Evolutionary conservation across 306 rosid species (phyloP), one percentile per base, ranked within the genome.

Genomic region (Biancaea sappan): DNA sequence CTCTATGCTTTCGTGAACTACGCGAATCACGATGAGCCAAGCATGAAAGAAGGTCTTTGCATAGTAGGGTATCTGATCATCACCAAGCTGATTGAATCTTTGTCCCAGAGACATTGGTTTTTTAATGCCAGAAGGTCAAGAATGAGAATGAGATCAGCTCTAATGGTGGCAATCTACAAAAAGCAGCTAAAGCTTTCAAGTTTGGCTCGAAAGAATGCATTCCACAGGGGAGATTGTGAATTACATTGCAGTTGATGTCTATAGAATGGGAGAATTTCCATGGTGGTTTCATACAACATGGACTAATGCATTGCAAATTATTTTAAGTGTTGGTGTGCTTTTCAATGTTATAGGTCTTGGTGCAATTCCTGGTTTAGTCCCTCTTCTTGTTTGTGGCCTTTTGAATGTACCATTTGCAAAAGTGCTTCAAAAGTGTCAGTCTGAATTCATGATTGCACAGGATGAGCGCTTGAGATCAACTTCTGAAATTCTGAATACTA

Each of bases 1-100:
- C 86, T 89, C 26, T 91, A 84, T 54, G 89, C 87, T 52, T 89
- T 91, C 76, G 86, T 89, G 6, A 83, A 76, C 69, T 84, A 82
- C 75, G 74, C 93, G 3, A 84, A 82, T 70, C 21, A 69, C 19
- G 25, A 35, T 1, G 81, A 80, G 22, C 85, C 66, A 35, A 32
- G 34, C 37, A 44, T 77, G 28, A 7, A 25, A 10, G 38, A 71
- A 11, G 88, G 91, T 61, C 73, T 82, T 71, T 37, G 3, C 1
- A 72, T 87, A 14, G 61, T 87, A 4, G 85, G 85, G 50, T 61
- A 78, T 25, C 58, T 87, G 12, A 46, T 84, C 54, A 14, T 82
- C 6, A 34, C 84, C 62, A 87, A 82, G 70, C 47, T 80, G 43
- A 69, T 79, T 14, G 91, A 86, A 38, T 87, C 86, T 9, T 62